These are phyloP conservation scores for Saccharomycopsis oosterbeekiorum DNA, from an alignment of 805 yeast genomes.

Conservation along the genomic window DNA sequence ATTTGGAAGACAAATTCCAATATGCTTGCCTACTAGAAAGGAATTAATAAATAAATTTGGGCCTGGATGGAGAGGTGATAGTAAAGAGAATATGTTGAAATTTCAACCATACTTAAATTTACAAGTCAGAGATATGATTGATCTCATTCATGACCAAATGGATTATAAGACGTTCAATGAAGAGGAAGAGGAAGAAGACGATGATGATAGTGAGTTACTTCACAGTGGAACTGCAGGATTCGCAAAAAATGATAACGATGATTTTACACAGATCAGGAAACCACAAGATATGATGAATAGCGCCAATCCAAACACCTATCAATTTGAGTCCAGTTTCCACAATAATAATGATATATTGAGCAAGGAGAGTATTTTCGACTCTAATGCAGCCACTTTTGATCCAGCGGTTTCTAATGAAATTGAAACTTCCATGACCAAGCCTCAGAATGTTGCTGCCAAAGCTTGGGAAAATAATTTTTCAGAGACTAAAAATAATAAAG, in stretches of 20 bases:
- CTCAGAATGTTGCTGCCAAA: conserved; percentile 12
- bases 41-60: conserved; percentile 75
- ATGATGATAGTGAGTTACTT: conserved; percentile 19
- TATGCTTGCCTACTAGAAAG: conserved; percentile 59
- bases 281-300: neutral
- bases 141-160: conserved; percentile 47
- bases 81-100: conserved; percentile 40
- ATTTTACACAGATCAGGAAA: conserved; percentile 9
- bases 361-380: neutral
- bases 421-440: conserved; percentile 4
- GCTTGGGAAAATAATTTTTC: conserved; percentile 13
- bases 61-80: conserved; percentile 57
- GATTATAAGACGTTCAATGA: conserved; percentile 6
- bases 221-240: conserved; percentile 16
- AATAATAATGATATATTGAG: conserved; percentile 7
- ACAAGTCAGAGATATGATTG: conserved; percentile 60
- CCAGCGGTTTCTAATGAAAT: neutral
- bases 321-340: neutral
- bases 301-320: neutral
- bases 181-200: conserved; percentile 24
- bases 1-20: conserved; percentile 29
- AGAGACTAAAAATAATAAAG: conserved; percentile 3
- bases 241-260: conserved; percentile 15
- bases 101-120: conserved; percentile 69
- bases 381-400: neutral